These are phyloP conservation scores for Triadica sebifera DNA, from an alignment of 345 rosid species.

Conservation along the genomic window DNA sequence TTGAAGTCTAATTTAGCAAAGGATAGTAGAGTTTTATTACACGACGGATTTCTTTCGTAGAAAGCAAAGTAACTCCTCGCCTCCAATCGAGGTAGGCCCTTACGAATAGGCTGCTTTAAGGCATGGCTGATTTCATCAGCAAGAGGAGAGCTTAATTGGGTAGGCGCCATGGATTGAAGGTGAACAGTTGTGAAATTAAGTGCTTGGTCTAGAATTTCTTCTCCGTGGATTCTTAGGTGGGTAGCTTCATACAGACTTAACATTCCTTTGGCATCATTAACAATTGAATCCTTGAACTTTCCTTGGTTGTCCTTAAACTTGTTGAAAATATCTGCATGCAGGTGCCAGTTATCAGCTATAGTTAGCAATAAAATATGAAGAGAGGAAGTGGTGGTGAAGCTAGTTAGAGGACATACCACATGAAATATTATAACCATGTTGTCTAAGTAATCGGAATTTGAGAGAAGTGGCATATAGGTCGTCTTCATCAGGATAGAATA, in stretches of 20 bases:
- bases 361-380: too few species aligned
- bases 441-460: slow-evolving; percentile 30
- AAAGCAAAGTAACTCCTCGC: slow-evolving; percentile 25
- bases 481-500: not conserved
- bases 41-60: slow-evolving; percentile 15
- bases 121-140: too few species aligned
- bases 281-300: not conserved
- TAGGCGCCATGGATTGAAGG: slow-evolving; percentile 3
- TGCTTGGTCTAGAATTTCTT: slow-evolving; percentile 17
- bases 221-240: slow-evolving; percentile 4
- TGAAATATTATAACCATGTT: slow-evolving; percentile 17
- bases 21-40: slow-evolving; percentile 11
- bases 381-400: too few species aligned
- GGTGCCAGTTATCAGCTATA: not conserved
- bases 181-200: slow-evolving; percentile 7
- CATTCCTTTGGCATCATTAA: slow-evolving; percentile 12
- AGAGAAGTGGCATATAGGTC: slow-evolving; percentile 15
- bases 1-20: slow-evolving; percentile 43
- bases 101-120: too few species aligned
- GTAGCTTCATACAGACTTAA: slow-evolving; percentile 24
- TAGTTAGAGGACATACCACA: not conserved
- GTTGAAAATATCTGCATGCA: slow-evolving; percentile 10
- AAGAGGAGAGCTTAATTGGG: too few species aligned
- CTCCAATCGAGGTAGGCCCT: slow-evolving; percentile 19
- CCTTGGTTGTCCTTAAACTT: slow-evolving; percentile 7